These are phyloP conservation scores for Annona cherimola DNA, from an alignment of 164 flowering plant species.

Conservation along the genomic window DNA sequence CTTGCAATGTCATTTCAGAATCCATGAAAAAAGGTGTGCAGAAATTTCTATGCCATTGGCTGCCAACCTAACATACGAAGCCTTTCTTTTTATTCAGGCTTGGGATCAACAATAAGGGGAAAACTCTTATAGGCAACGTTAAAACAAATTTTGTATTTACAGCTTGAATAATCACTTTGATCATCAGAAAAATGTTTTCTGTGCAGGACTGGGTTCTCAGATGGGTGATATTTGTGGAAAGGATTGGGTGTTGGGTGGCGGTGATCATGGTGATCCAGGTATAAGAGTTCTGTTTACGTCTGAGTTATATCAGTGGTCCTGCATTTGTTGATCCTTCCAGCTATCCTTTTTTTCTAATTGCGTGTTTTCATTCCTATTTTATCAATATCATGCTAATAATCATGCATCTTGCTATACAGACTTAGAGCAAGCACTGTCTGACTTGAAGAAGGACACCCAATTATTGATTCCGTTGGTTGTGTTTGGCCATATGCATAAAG, in stretches of 20 bases:
- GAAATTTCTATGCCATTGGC: no score
- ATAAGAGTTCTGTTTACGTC: slow-evolving; percentile 4
- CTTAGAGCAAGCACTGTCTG: slow-evolving; percentile 61
- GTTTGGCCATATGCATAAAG: slow-evolving; percentile 95
- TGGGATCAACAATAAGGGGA: no score
- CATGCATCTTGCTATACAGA: slow-evolving; percentile 41
- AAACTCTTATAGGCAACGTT: no score
- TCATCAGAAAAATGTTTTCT: neutral
- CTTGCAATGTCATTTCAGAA: no score
- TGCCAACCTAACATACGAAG: no score
- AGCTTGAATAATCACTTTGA: neutral
- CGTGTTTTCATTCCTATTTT: neutral
- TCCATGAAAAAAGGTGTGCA: no score
- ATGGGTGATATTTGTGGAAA: slow-evolving; percentile 72
- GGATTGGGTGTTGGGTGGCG: slow-evolving; percentile 70
- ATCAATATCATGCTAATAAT: neutral
- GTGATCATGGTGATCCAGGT: slow-evolving; percentile 97
- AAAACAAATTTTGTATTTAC: no score
- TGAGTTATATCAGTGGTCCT: no score
- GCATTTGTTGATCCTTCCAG: neutral
- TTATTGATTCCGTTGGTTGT: slow-evolving; percentile 57
- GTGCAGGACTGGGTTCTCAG: slow-evolving; percentile 67
- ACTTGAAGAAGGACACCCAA: slow-evolving; percentile 40
- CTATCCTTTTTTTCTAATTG: neutral
- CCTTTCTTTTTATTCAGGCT: no score